phyloP scores from a whole-genome alignment of 768 basidiomycete genomes.

The Melanogaster broomeanus region DNA sequence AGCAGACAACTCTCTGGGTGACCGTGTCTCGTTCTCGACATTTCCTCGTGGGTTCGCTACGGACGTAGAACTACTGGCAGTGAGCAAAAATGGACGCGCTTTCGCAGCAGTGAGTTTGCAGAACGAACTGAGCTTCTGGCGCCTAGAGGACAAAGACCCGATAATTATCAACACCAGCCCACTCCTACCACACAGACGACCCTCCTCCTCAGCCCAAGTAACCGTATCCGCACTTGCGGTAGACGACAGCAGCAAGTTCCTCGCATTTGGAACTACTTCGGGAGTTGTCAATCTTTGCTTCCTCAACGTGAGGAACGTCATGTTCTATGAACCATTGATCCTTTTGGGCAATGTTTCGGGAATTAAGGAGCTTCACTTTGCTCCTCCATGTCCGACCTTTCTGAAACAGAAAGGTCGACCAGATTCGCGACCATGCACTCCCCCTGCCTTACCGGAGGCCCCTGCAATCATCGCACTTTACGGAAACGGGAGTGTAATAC shows the following conservation, averaged over 20 bases:
- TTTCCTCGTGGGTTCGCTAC: constrained; percentile 80
- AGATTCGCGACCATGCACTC: constrained; percentile 11
- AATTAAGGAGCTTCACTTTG: constrained; percentile 57
- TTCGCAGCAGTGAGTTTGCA: constrained; percentile 75
- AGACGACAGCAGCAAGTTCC: constrained; percentile 57
- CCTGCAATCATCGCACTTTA: constrained; percentile 50
- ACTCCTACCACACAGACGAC: constrained; percentile 50
- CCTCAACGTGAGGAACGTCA: constrained; percentile 42
- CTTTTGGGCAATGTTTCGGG: constrained; percentile 46
- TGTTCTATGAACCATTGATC: constrained; percentile 42
- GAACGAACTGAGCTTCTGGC: constrained; percentile 78
- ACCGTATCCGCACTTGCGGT: constrained; percentile 64
- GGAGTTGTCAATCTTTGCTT: constrained; percentile 68
- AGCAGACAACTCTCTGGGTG: constrained; percentile 35
- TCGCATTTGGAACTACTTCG: constrained; percentile 70
- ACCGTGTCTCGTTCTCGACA: constrained; percentile 58
- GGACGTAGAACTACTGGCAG: constrained; percentile 80
- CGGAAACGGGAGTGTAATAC: constrained; percentile 57
- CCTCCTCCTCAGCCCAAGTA: constrained; percentile 47
- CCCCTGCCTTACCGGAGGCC: constrained; percentile 6
- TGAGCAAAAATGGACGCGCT: constrained; percentile 65
- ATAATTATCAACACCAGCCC: constrained; percentile 53
- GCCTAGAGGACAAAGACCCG: constrained; percentile 42
- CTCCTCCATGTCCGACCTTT: constrained; percentile 5
- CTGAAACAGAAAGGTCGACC: constrained; percentile 19